Percentiles rank a stretch among this genome's conserved stretches.
phyloP scores from a whole-genome alignment of 176 grass and related monocot genomes.

The Musa acuminata region DNA sequence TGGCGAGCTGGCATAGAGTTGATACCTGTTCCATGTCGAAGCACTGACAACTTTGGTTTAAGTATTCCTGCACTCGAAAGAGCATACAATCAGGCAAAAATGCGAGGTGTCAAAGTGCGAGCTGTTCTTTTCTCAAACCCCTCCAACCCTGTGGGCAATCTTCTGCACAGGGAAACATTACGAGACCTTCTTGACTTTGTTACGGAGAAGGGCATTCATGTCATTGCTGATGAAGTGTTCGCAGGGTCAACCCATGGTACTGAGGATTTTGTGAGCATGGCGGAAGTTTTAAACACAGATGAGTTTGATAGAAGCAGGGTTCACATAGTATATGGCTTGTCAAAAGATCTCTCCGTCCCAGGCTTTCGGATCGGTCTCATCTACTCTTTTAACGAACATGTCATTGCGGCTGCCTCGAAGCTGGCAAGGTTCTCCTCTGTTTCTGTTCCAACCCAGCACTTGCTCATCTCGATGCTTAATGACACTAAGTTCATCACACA shows the following conservation, averaged over 20 bases:
- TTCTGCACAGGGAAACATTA: conserved; percentile 60
- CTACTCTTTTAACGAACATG: conserved; percentile 71
- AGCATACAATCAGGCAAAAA: conserved; percentile 84
- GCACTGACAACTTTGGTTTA: conserved; percentile 78
- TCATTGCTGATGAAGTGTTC: conserved; percentile 92
- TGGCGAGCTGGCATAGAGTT: conserved; percentile 80
- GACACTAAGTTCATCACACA: conserved; percentile 57
- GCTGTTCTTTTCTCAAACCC: conserved; percentile 88
- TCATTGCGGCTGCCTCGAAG: conserved; percentile 60
- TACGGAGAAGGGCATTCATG: conserved; percentile 87
- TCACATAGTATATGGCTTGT: conserved; percentile 81
- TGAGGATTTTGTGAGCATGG: conserved; percentile 59
- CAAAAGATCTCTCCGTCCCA: conserved; percentile 66
- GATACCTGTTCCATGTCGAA: conserved; percentile 88
- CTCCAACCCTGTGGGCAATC: conserved; percentile 81
- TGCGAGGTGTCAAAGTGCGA: conserved; percentile 68
- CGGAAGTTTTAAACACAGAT: conserved; percentile 53
- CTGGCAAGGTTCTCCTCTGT: conserved; percentile 86
- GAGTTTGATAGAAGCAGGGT: conserved; percentile 70
- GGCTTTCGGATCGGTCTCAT: conserved; percentile 73
- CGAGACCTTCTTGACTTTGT: conserved; percentile 57
- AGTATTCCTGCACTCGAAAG: conserved; percentile 64
- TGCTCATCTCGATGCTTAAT: conserved; percentile 75
- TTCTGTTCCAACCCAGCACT: conserved; percentile 46
- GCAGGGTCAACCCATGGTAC: conserved; percentile 66